Evolutionary conservation across 805 yeast species (phyloP).

Genomic region (Monosporozyma siamensis): DNA sequence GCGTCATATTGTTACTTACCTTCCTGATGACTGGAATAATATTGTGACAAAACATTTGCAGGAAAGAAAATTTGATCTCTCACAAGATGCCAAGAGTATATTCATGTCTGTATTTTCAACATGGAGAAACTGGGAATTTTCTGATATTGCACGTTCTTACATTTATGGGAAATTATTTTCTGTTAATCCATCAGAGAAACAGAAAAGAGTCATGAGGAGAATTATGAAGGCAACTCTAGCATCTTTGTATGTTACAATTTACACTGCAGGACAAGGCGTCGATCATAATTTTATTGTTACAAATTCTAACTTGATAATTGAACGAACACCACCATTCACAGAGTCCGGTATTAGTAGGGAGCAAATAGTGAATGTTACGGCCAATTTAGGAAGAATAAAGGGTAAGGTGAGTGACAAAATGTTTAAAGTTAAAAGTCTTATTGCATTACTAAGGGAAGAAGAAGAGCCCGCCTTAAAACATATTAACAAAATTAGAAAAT

Average conservation of each 20-base stretch:
- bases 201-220: constrained; percentile 8
- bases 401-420: constrained; percentile 21
- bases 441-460: constrained; percentile 4
- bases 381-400: constrained; percentile 18
- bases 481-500: constrained; percentile 1
- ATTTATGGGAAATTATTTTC: constrained; percentile 45
- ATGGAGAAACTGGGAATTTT: constrained; percentile 92
- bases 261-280: constrained; percentile 16
- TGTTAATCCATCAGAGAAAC: constrained; percentile 10
- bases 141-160: constrained; percentile 47
- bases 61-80: constrained; percentile 34
- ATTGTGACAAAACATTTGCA: constrained; percentile 19
- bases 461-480: constrained; percentile 1
- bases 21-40: constrained; percentile 46
- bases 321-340: constrained; percentile 11
- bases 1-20: constrained; percentile 55
- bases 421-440: constrained; percentile 9
- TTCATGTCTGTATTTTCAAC: constrained; percentile 52
- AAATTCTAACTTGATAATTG: constrained; percentile 13
- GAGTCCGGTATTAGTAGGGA: constrained; percentile 11
- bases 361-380: constrained; percentile 14
- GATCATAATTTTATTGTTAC: constrained; percentile 22
- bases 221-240: constrained; percentile 13
- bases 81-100: constrained; percentile 42
- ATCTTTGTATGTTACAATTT: constrained; percentile 21